These are phyloP conservation scores for Bassia scoparia DNA, from an alignment of 148 eudicot species.

Conservation along the genomic window DNA sequence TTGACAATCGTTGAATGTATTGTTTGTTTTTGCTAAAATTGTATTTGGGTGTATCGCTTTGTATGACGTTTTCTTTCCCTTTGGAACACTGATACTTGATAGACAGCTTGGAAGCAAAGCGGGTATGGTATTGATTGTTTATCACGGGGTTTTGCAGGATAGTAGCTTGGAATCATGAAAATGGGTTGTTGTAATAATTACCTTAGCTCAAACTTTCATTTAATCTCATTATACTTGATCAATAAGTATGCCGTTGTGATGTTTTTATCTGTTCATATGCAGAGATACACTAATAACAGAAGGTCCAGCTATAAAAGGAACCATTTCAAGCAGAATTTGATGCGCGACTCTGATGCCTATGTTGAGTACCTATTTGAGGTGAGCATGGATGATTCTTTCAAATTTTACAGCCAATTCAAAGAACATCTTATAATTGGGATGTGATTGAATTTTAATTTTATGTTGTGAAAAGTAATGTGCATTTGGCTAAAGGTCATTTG, in stretches of 20 bases:
- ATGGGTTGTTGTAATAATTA: too few relatives aligned
- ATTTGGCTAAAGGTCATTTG: neutral
- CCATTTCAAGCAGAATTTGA: conserved; percentile 33
- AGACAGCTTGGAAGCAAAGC: too few relatives aligned
- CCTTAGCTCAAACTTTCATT: neutral
- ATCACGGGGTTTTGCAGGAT: too few relatives aligned
- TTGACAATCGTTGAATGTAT: too few relatives aligned
- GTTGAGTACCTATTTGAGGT: conserved; percentile 50
- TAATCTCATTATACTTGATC: too few relatives aligned
- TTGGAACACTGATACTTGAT: too few relatives aligned
- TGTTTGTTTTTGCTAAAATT: too few relatives aligned
- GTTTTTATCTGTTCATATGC: conserved; percentile 21
- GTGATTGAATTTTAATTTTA: neutral
- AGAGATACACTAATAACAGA: conserved; percentile 35
- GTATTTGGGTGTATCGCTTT: too few relatives aligned
- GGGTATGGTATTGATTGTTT: too few relatives aligned
- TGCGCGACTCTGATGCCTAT: conserved; percentile 41
- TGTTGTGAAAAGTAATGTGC: conserved; percentile 2
- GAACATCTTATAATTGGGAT: neutral
- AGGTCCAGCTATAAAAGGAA: conserved; percentile 32
- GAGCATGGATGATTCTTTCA: conserved; percentile 9
- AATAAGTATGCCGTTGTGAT: too few relatives aligned
- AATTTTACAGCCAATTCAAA: neutral
- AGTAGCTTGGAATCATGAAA: too few relatives aligned
- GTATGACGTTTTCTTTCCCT: too few relatives aligned